Conservation (phyloP, 1,284 basidiomycete species). For the Naganishia sp. region DNA sequence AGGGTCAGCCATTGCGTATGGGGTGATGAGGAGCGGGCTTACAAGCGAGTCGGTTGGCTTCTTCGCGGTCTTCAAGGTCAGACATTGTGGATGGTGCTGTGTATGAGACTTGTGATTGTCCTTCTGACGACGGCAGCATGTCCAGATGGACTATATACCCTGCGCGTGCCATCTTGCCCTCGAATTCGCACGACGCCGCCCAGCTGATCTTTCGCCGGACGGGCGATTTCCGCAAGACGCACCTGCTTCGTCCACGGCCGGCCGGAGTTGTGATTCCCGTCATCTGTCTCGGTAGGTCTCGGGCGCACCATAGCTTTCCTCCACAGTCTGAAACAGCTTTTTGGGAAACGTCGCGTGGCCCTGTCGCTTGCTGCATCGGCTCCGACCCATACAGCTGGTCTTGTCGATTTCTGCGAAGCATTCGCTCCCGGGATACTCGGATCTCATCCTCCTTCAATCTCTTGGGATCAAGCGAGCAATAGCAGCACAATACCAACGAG, state of each 20-base stretch:
- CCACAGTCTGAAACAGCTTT: not conserved
- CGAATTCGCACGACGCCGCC: not conserved
- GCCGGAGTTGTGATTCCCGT: constrained; percentile 11
- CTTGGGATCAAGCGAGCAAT: too few species aligned
- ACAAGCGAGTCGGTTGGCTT: constrained; percentile 33
- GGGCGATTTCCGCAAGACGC: constrained; percentile 6
- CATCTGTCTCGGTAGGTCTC: not conserved
- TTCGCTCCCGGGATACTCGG: too few species aligned
- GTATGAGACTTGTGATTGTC: too few species aligned
- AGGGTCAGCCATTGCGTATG: not conserved
- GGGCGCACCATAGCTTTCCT: not conserved
- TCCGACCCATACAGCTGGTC: too few species aligned
- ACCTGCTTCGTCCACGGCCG: constrained; percentile 22
- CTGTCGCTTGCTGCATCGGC: too few species aligned
- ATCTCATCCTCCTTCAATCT: too few species aligned
- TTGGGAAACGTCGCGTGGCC: too few species aligned
- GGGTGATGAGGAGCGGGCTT: not conserved
- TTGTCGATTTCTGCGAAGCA: too few species aligned
- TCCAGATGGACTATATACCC: constrained; percentile 5
- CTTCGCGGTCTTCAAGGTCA: constrained; percentile 29
- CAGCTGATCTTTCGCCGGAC: constrained; percentile 23
- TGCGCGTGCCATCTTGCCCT: not conserved
- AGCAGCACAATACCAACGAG: too few species aligned
- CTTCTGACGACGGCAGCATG: not conserved
- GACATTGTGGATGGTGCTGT: constrained; percentile 16